These are phyloP conservation scores for Trichoderma koningiopsis DNA, from an alignment of 2,329 filamentous ascomycete genomes.

Conservation along the genomic window DNA sequence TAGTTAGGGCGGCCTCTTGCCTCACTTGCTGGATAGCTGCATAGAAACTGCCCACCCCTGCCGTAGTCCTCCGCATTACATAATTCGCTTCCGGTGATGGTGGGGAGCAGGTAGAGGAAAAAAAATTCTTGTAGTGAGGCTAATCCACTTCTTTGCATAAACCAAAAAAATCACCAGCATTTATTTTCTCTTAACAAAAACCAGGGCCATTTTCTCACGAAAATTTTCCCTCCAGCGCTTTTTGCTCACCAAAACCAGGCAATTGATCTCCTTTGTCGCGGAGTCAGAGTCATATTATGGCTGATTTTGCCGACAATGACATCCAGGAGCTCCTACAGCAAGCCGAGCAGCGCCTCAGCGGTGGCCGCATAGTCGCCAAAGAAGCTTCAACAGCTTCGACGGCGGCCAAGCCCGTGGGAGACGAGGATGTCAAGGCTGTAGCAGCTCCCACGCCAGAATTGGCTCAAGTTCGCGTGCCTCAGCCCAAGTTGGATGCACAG, in stretches of 20 bases:
- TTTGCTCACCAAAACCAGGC: background rate
- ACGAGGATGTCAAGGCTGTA: background rate
- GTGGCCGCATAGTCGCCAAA: background rate
- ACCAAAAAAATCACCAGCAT: background rate
- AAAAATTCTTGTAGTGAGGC: slow-evolving; percentile 16
- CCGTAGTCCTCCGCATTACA: background rate
- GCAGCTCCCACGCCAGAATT: slow-evolving; percentile 15
- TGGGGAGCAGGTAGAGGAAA: slow-evolving; percentile 11
- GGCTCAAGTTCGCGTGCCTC: slow-evolving; percentile 28
- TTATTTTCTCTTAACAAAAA: background rate
- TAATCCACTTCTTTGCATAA: slow-evolving; percentile 16
- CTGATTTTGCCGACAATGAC: slow-evolving; percentile 25
- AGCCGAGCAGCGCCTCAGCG: slow-evolving; percentile 27
- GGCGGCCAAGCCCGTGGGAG: background rate
- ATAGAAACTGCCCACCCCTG: background rate
- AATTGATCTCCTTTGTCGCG: background rate
- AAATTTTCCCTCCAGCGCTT: background rate
- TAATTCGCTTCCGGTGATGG: background rate
- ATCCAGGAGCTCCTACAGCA: slow-evolving; percentile 29
- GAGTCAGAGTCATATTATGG: slow-evolving; percentile 23
- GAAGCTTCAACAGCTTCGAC: background rate
- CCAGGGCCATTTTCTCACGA: background rate
- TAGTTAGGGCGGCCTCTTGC: background rate
- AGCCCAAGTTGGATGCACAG: background rate
- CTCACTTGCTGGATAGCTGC: background rate